These are phyloP conservation scores for Pestalotiopsis sp. DNA, from an alignment of 2,329 filamentous ascomycete species.

Conservation along the genomic window DNA sequence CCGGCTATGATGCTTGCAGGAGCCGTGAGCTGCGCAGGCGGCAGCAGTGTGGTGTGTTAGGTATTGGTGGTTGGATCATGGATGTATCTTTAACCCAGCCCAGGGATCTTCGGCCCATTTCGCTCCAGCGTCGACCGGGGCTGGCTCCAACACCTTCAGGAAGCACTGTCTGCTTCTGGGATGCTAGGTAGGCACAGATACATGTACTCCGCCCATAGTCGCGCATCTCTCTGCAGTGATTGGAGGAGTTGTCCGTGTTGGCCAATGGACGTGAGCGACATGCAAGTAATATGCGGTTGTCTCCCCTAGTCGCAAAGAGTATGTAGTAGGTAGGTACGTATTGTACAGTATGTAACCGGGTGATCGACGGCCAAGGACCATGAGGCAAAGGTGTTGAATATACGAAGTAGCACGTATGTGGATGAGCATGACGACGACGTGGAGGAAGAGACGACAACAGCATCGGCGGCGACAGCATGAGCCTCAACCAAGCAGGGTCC, in stretches of 20 bases:
- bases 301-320: neutral
- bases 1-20: slow-evolving; percentile 11
- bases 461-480: neutral
- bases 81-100: neutral
- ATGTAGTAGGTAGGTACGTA: too few species aligned
- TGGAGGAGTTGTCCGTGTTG: neutral
- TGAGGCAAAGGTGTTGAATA: neutral
- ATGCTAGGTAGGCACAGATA: neutral
- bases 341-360: neutral
- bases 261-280: neutral
- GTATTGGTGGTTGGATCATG: neutral
- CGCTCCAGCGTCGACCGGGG: neutral
- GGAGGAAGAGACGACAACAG: neutral
- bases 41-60: neutral
- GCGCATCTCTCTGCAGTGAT: neutral
- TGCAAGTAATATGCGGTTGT: neutral
- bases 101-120: slow-evolving; percentile 2
- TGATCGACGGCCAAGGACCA: neutral
- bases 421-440: neutral
- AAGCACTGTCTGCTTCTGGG: neutral
- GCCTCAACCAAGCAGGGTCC: neutral
- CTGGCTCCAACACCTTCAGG: neutral
- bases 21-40: slow-evolving; percentile 6
- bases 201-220: neutral
- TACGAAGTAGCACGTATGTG: neutral